These are phyloP conservation scores for Umbelopsis ramanniana DNA, from an alignment of 192 early-diverging fungal species.

Conservation along the genomic window DNA sequence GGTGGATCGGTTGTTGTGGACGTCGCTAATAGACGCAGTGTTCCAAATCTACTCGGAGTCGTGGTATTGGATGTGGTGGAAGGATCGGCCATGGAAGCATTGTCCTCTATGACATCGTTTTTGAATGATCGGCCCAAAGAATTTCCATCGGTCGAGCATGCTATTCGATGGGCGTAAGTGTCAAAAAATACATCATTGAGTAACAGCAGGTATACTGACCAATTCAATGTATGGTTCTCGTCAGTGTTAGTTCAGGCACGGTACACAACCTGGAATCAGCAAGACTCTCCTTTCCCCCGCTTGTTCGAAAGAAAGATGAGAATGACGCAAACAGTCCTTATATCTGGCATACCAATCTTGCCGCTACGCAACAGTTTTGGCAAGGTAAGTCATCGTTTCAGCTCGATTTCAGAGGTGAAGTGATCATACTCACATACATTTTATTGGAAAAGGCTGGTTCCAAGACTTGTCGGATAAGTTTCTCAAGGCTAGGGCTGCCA, in stretches of 20 bases:
- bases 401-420: not conserved
- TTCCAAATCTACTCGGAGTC: slow-evolving; percentile 62
- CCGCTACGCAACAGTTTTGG: slow-evolving; percentile 71
- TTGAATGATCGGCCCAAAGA: slow-evolving; percentile 50
- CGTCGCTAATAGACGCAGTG: slow-evolving; percentile 52
- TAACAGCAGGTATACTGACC: not conserved
- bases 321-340: slow-evolving; percentile 33
- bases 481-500: slow-evolving; percentile 60
- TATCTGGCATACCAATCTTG: slow-evolving; percentile 67
- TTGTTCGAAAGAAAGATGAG: slow-evolving; percentile 42
- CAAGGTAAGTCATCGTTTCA: slow-evolving; percentile 45
- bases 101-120: slow-evolving; percentile 51
- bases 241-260: slow-evolving; percentile 61
- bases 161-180: slow-evolving; percentile 60
- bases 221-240: not conserved
- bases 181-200: not conserved
- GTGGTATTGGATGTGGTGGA: slow-evolving; percentile 82
- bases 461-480: slow-evolving; percentile 72
- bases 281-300: slow-evolving; percentile 72
- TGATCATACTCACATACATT: too few relatives aligned
- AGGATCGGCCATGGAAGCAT: slow-evolving; percentile 66
- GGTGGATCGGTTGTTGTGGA: slow-evolving; percentile 78
- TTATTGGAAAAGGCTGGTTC: slow-evolving; percentile 49
- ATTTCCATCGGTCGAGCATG: slow-evolving; percentile 54
- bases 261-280: slow-evolving; percentile 71